Base-by-base conservation (phyloP, 441 rosid genomes). In the Gossypium aridum region DNA sequence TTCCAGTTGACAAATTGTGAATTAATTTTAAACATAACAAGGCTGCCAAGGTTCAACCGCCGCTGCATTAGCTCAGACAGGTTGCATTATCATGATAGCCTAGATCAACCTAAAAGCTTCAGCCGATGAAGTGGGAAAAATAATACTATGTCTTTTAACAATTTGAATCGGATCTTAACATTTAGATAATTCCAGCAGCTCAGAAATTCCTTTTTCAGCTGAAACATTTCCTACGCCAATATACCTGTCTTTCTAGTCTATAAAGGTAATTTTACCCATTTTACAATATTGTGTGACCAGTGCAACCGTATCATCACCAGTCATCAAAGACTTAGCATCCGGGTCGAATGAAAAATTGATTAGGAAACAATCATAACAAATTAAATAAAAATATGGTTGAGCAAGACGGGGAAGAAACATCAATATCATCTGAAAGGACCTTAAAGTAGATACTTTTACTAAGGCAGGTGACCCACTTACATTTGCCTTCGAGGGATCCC, bases 401-500 rank as follows among this genome's bases (percentile, higher is more conserved):
- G 19, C 56, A 22, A 66, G 34, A 65, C 17, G 39, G 0, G 22
- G 5, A 43, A 65, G 20, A 70, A 31, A 12, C 25, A 70, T 28
- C 17, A 55, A 71, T 19, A 71, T 55, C 53, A 55, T 56, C 34
- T 12, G 25, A 34, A 12, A 71, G 17, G 51, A 71, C 22, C 34
- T 17, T 13, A 54, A 20, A 71, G 61, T 12, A 57, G 51, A 31
- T 31, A 31, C 49, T 56, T 19, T 13, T 25, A 71, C 8, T 17
- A 47, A 9, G 59, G 70, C 22, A 68, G 51, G 17, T 54, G 57
- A 28, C 72, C 37, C 56, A 81, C 97, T 89, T 87, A 94, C 98
- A 84, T 85, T 82, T 20, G 97, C 88, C 83, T 87, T 89, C 1
- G 86, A 87, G 55, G 87, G 81, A 85, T 94, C 97, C 98, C 98